Base-by-base conservation (phyloP, 1,284 basidiomycete species). In the Austropuccinia psidii region DNA sequence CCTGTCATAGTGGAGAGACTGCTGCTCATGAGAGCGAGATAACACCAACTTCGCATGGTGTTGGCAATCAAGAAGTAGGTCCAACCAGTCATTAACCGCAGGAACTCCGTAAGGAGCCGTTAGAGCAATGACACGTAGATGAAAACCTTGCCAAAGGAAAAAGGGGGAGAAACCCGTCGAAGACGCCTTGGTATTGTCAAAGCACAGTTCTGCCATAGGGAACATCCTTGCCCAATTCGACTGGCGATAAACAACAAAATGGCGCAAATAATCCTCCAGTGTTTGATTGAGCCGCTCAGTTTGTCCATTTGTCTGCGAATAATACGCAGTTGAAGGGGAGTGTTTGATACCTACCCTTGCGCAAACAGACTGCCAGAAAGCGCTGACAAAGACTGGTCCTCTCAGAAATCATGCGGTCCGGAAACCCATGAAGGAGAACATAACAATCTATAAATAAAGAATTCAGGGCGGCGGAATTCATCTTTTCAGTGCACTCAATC, bases 71-170 rank as follows among this genome's bases (percentile, higher is more conserved):
- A 47, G 61, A 4, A 64, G 31, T 21, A 43, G 39, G 11, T 21
- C 15, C 9, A 62, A 6, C 41, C 41, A 45, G 5, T 62, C 24
- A 45, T 62, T 43, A 15, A 62, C 27, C 4, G 4, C 1, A 19
- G 24, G 24, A 1, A 4, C 19, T 11, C 39, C 39, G 3, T 21
- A 27, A 21, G 2, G 8, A 15, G 27, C 6, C 6, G 60, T 62
- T 1, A 62, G 2, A 3, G 47, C 27, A 62, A 9, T 62, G 31
- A 45, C 41, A 7, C 31, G 27, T 5, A 43, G 60, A 29, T 62
- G 60, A 45, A 24, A 62, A 13, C 60, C 60, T 11, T 62, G n/a
- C 29, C 27, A 6, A 62, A 62, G 47, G n/a, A 62, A 62, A 27
- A 62, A 62, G 1, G 61, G 61, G 9, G 61, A 64, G 21, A 64